These are phyloP conservation scores for Fusarium phyllophilum DNA, from an alignment of 2,329 filamentous ascomycete species.

Conservation along the genomic window DNA sequence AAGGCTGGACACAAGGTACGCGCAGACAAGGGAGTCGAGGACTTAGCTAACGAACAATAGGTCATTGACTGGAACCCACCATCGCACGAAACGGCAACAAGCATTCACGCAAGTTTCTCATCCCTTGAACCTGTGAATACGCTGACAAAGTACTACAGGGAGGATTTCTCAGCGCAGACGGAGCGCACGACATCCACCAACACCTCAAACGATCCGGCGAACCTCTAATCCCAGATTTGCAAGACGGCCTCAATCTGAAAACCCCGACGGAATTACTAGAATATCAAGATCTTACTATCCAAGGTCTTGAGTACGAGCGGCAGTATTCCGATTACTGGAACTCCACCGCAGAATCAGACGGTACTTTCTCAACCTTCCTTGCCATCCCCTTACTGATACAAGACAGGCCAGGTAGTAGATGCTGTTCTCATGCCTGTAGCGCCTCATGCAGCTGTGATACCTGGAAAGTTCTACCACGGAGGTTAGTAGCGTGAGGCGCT, in stretches of 20 bases:
- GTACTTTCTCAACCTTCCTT: constrained; percentile 44
- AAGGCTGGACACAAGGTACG: constrained; percentile 53
- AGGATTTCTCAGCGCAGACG: constrained; percentile 48
- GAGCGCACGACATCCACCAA: constrained; percentile 52
- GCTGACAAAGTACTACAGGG: not conserved
- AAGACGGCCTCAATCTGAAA: constrained; percentile 43
- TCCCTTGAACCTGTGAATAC: accelerated
- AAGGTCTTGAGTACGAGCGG: constrained; percentile 65
- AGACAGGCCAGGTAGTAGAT: constrained; percentile 61
- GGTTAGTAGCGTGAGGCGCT: constrained; percentile 3
- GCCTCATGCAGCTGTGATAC: constrained; percentile 60
- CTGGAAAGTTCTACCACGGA: constrained; percentile 55
- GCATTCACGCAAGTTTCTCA: not conserved
- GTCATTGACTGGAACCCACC: constrained; percentile 39
- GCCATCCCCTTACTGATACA: not conserved
- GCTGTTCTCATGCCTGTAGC: constrained; percentile 62
- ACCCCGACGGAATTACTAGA: constrained; percentile 41
- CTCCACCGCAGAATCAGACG: constrained; percentile 59
- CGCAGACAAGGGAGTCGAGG: accelerated
- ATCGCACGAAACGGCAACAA: constrained; percentile 12
- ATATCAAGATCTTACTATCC: constrained; percentile 60
- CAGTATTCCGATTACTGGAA: constrained; percentile 74
- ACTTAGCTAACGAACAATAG: too few species aligned
- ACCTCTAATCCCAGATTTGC: constrained; percentile 55
- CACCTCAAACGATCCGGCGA: constrained; percentile 67